phyloP scores from a whole-genome alignment of 768 basidiomycete species.

The Phylloporus sp. region DNA sequence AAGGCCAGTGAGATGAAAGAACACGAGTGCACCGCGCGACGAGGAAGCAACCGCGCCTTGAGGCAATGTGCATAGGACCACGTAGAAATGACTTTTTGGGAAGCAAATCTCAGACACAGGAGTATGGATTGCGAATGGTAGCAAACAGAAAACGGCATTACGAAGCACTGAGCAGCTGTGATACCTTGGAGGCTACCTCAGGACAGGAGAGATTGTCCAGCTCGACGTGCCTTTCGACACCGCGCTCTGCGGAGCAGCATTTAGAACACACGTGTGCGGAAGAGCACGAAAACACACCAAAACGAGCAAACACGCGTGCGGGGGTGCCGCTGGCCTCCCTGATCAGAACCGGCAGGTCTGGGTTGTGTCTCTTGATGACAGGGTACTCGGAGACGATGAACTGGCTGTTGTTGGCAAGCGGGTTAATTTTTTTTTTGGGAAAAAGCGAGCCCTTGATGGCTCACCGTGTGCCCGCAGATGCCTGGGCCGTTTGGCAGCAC shows the following conservation, averaged over 20 bases:
- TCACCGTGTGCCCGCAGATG: conserved; percentile 79
- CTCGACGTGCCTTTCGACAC: conserved; percentile 77
- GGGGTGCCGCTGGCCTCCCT: conserved; percentile 78
- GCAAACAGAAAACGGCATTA: conserved; percentile 9
- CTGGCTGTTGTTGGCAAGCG: conserved; percentile 47
- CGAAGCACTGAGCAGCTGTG: conserved; percentile 48
- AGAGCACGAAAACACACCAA: conserved; percentile 53
- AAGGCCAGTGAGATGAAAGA: conserved; percentile 6
- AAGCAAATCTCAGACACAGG: background rate
- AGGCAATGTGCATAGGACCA: conserved; percentile 12
- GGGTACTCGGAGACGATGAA: conserved; percentile 77
- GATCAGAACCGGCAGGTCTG: conserved; percentile 80
- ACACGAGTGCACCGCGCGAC: conserved; percentile 20
- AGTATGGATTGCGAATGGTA: conserved; percentile 6
- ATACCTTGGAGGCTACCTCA: conserved; percentile 70
- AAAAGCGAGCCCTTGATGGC: conserved; percentile 17
- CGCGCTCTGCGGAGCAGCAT: conserved; percentile 51
- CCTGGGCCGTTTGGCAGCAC: conserved; percentile 70
- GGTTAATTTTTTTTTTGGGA: background rate
- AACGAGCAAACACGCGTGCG: conserved; percentile 79
- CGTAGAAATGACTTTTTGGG: background rate
- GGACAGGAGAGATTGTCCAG: conserved; percentile 69
- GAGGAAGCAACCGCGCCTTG: conserved; percentile 14
- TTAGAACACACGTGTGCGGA: conserved; percentile 11
- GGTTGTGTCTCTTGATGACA: conserved; percentile 75